Percentiles rank a stretch among this genome's conserved stretches.
Evolutionary conservation across 768 basidiomycete species (phyloP).

Genomic region (Leucosporidium creatinivorum): DNA sequence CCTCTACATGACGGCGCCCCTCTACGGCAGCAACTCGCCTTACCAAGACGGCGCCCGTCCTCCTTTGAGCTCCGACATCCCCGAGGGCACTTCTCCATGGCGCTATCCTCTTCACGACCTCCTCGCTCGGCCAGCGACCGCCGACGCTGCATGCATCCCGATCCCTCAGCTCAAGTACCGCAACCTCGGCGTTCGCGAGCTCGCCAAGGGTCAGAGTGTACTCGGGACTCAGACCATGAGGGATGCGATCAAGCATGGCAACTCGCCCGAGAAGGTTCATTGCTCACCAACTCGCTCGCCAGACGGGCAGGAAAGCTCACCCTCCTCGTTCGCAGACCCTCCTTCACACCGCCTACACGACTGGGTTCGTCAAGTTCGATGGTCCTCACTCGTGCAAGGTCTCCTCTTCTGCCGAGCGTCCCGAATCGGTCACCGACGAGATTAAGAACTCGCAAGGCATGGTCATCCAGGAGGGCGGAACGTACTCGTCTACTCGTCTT

Average conservation of each 20-base stretch:
- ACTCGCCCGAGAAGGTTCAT: constrained; percentile 24
- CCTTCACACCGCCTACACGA: constrained; percentile 21
- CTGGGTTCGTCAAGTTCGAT: constrained; percentile 5
- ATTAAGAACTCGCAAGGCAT: constrained; percentile 17
- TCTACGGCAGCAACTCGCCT: constrained; percentile 13
- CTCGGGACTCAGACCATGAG: constrained; percentile 20
- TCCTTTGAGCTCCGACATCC: neutral
- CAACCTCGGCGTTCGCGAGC: constrained; percentile 21
- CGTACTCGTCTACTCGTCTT: constrained; percentile 8
- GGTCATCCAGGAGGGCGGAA: constrained; percentile 6
- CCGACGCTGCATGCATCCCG: constrained; percentile 21
- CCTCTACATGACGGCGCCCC: constrained; percentile 9
- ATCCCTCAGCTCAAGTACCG: constrained; percentile 24
- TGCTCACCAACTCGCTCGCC: no score
- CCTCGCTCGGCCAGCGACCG: constrained; percentile 1
- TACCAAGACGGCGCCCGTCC: neutral
- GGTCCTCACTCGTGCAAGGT: constrained; percentile 27
- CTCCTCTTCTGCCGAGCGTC: neutral
- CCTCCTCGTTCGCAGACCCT: constrained; percentile 6
- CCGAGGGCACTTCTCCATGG: neutral
- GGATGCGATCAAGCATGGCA: constrained; percentile 13
- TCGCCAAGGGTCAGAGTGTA: constrained; percentile 15
- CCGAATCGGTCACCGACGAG: neutral
- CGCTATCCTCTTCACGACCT: constrained; percentile 28
- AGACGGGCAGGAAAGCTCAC: neutral